A percentile compares a stretch with the other conserved stretches of the same genome.
These are phyloP conservation scores for Colletotrichum musae DNA, from an alignment of 2,329 filamentous ascomycete genomes.

Conservation along the genomic window DNA sequence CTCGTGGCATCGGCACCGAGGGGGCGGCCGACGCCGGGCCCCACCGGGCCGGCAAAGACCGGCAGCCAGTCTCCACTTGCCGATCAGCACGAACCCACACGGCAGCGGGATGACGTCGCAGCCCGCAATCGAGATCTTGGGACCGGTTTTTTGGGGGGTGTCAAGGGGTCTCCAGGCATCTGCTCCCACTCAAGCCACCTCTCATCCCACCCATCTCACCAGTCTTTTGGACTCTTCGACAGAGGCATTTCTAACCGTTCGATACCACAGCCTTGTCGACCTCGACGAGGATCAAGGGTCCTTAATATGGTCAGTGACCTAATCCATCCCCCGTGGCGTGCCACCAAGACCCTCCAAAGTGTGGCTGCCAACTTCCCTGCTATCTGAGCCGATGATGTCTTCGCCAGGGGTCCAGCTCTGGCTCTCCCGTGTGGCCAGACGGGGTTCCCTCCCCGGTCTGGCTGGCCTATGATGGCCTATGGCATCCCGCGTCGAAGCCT, in stretches of 20 bases:
- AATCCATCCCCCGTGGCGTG: slow-evolving; percentile 26
- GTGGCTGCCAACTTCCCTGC: slow-evolving; percentile 41
- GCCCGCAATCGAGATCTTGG: slow-evolving; percentile 38
- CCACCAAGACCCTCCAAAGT: slow-evolving; percentile 9
- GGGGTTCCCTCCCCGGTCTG: slow-evolving; percentile 24
- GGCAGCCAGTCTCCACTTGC: not conserved
- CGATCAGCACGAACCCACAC: slow-evolving; percentile 4
- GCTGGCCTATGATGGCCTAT: slow-evolving; percentile 39
- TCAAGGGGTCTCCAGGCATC: not conserved
- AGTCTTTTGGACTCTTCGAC: not conserved
- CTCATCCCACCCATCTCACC: slow-evolving; percentile 13
- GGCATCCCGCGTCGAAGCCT: slow-evolving; percentile 32
- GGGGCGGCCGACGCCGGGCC: not conserved
- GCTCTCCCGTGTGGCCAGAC: slow-evolving; percentile 6
- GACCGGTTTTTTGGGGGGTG: slow-evolving; percentile 12
- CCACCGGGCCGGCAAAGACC: slow-evolving; percentile 4
- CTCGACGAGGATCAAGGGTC: not conserved
- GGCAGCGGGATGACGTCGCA: slow-evolving; percentile 37
- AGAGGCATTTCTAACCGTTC: not conserved
- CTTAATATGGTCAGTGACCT: not conserved
- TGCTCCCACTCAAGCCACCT: not conserved
- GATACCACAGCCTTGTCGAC: slow-evolving; percentile 2
- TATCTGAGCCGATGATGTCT: slow-evolving; percentile 30
- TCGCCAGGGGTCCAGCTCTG: slow-evolving; percentile 26
- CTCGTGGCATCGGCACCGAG: not conserved